A percentile compares a stretch with the other conserved stretches of the same genome.
Evolutionary conservation across 2,329 filamentous ascomycete species (phyloP).

Genomic region (Podosphaera aphanis): DNA sequence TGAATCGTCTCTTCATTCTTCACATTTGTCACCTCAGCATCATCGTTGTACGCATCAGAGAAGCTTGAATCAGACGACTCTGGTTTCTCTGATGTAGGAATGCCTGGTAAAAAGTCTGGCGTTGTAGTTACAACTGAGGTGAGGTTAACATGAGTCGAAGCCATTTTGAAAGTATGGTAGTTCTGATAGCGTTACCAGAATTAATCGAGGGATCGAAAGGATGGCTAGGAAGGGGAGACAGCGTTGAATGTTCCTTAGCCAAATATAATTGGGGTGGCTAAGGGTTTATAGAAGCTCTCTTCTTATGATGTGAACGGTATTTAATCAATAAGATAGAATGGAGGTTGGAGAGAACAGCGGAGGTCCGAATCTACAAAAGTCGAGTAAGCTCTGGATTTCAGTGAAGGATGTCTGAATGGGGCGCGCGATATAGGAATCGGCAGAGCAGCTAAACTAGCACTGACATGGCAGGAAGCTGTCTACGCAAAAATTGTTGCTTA

Average conservation of each 20-base stretch:
- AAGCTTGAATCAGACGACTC: conserved; percentile 14
- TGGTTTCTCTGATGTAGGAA: conserved; percentile 3
- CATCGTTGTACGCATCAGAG: conserved; percentile 16
- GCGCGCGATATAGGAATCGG: not conserved
- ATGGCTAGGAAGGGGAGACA: conserved; percentile 47
- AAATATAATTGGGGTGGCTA: not conserved
- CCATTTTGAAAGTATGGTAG: conserved; percentile 48
- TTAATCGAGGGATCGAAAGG: conserved; percentile 44
- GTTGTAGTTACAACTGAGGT: conserved; percentile 6
- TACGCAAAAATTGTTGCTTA: not conserved
- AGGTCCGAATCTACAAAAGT: conserved; percentile 1
- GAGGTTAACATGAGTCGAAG: conserved; percentile 28
- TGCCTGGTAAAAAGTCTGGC: conserved; percentile 3
- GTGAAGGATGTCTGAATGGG: not conserved
- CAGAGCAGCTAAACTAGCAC: not conserved
- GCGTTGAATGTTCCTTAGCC: conserved; percentile 36
- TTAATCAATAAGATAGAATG: not conserved
- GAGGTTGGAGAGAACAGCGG: not conserved
- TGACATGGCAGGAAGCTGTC: not conserved
- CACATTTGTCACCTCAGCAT: conserved; percentile 8
- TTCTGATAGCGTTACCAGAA: conserved; percentile 48
- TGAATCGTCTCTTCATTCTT: conserved; percentile 7
- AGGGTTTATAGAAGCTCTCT: not conserved
- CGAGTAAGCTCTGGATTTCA: not conserved
- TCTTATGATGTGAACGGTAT: not conserved